A percentile compares a stretch with the other conserved stretches of the same genome.
Conservation (phyloP, 495 filamentous ascomycete genomes). For the Aspergillus biplanus region DNA sequence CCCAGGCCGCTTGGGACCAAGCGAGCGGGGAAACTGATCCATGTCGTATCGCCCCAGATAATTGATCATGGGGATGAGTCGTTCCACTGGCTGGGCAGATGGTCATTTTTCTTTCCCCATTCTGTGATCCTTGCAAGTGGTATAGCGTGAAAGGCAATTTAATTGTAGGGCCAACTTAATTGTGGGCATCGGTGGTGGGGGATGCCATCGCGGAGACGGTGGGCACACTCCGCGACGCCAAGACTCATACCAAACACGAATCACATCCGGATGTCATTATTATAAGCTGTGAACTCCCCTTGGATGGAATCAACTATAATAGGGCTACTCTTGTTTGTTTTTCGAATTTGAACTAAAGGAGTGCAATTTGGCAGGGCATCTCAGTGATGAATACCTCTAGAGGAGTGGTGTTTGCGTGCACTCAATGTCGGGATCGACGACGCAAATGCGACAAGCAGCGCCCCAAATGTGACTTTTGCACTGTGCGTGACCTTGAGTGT, state of each 20-base stretch:
- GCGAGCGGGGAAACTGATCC: background rate
- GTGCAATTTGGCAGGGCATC: background rate
- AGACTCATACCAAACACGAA: background rate
- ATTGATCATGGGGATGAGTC: background rate
- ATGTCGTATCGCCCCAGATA: background rate
- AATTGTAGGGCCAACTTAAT: background rate
- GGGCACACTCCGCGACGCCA: background rate
- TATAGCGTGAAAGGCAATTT: background rate
- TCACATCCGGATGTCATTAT: background rate
- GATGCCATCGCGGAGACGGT: background rate
- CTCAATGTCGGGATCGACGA: background rate
- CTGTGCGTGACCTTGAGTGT: background rate
- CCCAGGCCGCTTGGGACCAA: background rate
- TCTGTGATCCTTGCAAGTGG: background rate
- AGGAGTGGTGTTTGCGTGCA: background rate
- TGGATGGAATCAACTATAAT: background rate
- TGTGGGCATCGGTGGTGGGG: background rate
- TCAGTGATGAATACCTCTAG: background rate
- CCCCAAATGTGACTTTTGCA: background rate
- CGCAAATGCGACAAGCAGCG: background rate
- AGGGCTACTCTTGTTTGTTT: background rate
- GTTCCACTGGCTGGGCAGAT: background rate
- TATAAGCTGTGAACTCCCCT: background rate
- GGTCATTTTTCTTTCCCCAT: background rate
- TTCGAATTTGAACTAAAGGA: background rate